These are phyloP conservation scores for Phaeotremella fagi DNA, from an alignment of 768 basidiomycete genomes.

Conservation along the genomic window DNA sequence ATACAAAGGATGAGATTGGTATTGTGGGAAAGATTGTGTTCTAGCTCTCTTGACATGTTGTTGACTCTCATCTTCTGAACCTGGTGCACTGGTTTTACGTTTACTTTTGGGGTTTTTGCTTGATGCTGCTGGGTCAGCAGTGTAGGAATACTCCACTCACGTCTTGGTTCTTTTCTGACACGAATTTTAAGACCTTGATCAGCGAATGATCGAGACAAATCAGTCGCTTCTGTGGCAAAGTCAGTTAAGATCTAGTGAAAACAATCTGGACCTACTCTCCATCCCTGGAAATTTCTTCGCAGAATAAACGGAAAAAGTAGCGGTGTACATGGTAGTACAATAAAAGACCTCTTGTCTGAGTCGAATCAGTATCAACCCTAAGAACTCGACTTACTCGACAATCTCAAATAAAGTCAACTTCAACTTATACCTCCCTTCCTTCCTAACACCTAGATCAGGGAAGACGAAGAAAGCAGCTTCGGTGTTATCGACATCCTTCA, in stretches of 20 bases:
- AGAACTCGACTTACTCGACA: slow-evolving; percentile 62
- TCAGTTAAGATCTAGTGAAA: background rate
- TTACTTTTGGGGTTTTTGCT: background rate
- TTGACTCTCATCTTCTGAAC: slow-evolving; percentile 10
- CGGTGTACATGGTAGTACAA: slow-evolving; percentile 82
- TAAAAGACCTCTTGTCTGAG: slow-evolving; percentile 64
- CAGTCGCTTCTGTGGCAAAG: slow-evolving; percentile 66
- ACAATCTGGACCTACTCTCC: slow-evolving; percentile 62
- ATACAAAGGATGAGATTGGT: background rate
- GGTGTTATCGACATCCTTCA: slow-evolving; percentile 65
- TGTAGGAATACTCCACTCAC: slow-evolving; percentile 11
- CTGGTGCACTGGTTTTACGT: slow-evolving; percentile 15
- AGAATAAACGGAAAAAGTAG: slow-evolving; percentile 88
- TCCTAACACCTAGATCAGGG: slow-evolving; percentile 84
- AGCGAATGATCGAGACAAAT: slow-evolving; percentile 81
- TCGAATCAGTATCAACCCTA: background rate
- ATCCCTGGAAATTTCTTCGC: slow-evolving; percentile 96
- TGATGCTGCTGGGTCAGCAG: background rate
- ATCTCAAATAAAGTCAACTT: slow-evolving; percentile 82
- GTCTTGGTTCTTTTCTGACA: slow-evolving; percentile 67
- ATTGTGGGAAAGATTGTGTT: background rate
- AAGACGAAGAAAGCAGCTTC: slow-evolving; percentile 92
- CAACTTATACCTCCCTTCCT: slow-evolving; percentile 82
- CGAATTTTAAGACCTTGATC: slow-evolving; percentile 95
- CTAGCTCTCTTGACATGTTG: slow-evolving; percentile 9